Conservation (phyloP, 2,329 filamentous ascomycete species). For the Claviceps paspali region DNA sequence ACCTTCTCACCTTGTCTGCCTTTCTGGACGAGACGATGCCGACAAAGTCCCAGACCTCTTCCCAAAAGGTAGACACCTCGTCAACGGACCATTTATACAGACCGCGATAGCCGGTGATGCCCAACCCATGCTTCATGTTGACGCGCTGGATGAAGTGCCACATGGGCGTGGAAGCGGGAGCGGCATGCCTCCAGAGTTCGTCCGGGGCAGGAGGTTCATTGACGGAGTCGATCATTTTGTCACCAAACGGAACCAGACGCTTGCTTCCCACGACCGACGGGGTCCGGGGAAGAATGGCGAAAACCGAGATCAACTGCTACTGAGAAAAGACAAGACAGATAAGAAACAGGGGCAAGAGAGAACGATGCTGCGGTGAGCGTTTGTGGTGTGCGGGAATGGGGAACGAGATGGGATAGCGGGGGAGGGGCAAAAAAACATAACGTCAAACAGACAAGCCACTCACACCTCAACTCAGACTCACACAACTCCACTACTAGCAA, state of each 20-base stretch:
- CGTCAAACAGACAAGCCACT: too few species aligned
- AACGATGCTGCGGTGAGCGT: too few species aligned
- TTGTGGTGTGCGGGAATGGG: too few species aligned
- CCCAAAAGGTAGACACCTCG: conserved; percentile 66
- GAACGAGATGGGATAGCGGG: too few species aligned
- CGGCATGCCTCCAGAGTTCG: conserved; percentile 57
- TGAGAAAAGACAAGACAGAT: too few species aligned
- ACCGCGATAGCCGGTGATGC: conserved; percentile 52
- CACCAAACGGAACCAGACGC: not conserved
- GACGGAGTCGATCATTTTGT: conserved; percentile 8
- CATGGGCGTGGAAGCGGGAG: conserved; percentile 54
- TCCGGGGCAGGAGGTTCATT: conserved; percentile 9
- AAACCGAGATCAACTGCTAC: too few species aligned
- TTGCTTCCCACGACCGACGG: too few species aligned
- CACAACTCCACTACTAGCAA: too few species aligned
- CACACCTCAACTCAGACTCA: too few species aligned
- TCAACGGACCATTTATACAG: conserved; percentile 77
- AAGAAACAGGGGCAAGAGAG: too few species aligned
- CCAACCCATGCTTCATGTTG: conserved; percentile 49
- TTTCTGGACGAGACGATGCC: conserved; percentile 53
- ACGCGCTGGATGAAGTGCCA: conserved; percentile 55
- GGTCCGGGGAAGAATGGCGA: too few species aligned
- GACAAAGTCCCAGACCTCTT: conserved; percentile 69
- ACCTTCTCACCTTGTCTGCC: conserved; percentile 44
- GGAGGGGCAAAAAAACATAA: too few species aligned